These are phyloP conservation scores for Sarocladium kiliense DNA, from an alignment of 2,329 filamentous ascomycete species.

Conservation along the genomic window DNA sequence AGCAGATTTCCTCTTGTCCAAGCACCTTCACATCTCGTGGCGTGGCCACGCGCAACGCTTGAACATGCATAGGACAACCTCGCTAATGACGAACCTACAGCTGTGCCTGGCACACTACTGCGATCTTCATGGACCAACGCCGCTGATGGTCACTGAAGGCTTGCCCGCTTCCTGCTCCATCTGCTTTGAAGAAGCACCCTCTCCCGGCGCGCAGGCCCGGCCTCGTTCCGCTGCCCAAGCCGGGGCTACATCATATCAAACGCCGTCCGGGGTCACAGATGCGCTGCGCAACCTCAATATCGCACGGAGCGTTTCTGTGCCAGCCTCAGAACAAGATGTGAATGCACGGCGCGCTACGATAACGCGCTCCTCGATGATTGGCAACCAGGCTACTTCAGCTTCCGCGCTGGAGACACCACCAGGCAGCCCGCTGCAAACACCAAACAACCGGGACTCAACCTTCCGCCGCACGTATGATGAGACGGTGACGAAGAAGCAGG, in stretches of 20 bases:
- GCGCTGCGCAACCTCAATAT: slow-evolving; percentile 44
- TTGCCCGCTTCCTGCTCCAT: slow-evolving; percentile 54
- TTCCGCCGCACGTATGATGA: slow-evolving; percentile 61
- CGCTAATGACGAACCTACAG: slow-evolving; percentile 41
- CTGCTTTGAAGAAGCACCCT: slow-evolving; percentile 44
- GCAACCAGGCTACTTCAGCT: slow-evolving; percentile 25
- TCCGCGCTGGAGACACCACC: slow-evolving; percentile 53
- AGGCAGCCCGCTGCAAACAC: slow-evolving; percentile 44
- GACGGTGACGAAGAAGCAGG: slow-evolving; percentile 57
- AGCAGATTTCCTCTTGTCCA: not conserved
- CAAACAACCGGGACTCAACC: slow-evolving; percentile 48
- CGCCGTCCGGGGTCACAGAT: slow-evolving; percentile 35
- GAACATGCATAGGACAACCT: slow-evolving; percentile 10
- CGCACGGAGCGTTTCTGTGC: slow-evolving; percentile 36
- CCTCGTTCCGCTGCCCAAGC: slow-evolving; percentile 32
- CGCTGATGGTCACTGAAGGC: slow-evolving; percentile 65
- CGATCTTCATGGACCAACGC: slow-evolving; percentile 64
- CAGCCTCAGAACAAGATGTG: slow-evolving; percentile 39
- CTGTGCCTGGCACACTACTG: slow-evolving; percentile 67
- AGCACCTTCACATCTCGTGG: not conserved
- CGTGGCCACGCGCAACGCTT: not conserved
- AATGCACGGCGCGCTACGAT: slow-evolving; percentile 37
- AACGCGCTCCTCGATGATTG: slow-evolving; percentile 32
- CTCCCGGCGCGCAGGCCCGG: slow-evolving; percentile 22
- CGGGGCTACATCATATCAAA: not conserved